Percentiles rank a stretch among this genome's conserved stretches.
phyloP scores from a whole-genome alignment of 2,329 filamentous ascomycete genomes.

The Mycosphaerella sp. region DNA sequence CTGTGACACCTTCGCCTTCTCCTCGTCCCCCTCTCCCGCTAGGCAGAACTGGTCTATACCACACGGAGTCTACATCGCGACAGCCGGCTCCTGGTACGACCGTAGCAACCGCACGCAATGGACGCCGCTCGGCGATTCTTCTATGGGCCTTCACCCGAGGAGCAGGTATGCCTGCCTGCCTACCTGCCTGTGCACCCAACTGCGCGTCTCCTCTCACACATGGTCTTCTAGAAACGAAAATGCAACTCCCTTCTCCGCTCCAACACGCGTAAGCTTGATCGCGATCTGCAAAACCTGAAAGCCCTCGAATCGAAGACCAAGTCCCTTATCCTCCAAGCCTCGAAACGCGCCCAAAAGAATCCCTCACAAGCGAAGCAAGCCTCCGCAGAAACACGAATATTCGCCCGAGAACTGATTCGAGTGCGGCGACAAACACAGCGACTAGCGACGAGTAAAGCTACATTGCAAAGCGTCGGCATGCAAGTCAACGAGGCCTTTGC shows the following conservation, averaged over 20 bases:
- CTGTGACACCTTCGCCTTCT: neutral
- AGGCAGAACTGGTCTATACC: neutral
- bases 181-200: neutral
- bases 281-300: constrained; percentile 76
- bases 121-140: constrained; percentile 81
- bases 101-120: constrained; percentile 48
- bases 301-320: constrained; percentile 77
- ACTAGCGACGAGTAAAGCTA: constrained; percentile 80
- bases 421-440: constrained; percentile 68
- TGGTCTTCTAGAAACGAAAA: constrained; percentile 68
- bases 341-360: constrained; percentile 72
- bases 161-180: constrained; percentile 58
- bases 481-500: constrained; percentile 96
- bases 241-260: constrained; percentile 83
- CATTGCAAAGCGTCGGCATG: constrained; percentile 90
- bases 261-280: constrained; percentile 90
- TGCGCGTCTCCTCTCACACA: neutral
- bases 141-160: constrained; percentile 85
- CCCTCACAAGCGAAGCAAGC: constrained; percentile 74
- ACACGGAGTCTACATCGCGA: neutral
- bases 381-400: constrained; percentile 73
- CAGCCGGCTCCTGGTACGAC: neutral
- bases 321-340: constrained; percentile 74
- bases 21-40: neutral
- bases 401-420: constrained; percentile 80